phyloP scores from a whole-genome alignment of 2,329 filamentous ascomycete species.

The Ascosphaera aggregata region DNA sequence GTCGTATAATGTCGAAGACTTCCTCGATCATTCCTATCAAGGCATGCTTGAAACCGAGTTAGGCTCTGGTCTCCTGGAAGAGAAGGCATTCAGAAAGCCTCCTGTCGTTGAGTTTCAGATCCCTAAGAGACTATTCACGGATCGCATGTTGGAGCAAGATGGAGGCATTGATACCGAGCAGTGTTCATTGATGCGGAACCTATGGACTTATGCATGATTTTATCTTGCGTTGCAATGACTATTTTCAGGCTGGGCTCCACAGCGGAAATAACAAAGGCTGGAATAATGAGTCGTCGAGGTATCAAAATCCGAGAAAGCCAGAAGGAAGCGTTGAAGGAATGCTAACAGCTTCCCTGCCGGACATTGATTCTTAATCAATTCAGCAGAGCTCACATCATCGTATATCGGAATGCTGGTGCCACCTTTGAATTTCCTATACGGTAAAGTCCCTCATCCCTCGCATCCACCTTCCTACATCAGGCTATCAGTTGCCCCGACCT shows the following conservation, averaged over 20 bases:
- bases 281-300: too few species aligned
- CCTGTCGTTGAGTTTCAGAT: slow-evolving; percentile 90
- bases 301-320: too few species aligned
- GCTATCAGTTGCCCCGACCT: too few species aligned
- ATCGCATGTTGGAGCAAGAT: slow-evolving; percentile 18
- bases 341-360: too few species aligned
- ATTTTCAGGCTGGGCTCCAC: neutral
- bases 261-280: too few species aligned
- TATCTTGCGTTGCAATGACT: neutral
- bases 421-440: too few species aligned
- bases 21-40: slow-evolving; percentile 75
- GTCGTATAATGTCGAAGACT: slow-evolving; percentile 87
- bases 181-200: slow-evolving; percentile 13
- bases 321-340: too few species aligned
- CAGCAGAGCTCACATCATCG: too few species aligned
- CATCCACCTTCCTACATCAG: too few species aligned
- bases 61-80: slow-evolving; percentile 13
- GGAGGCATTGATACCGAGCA: slow-evolving; percentile 16
- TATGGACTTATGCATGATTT: slow-evolving; percentile 16
- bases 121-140: slow-evolving; percentile 53
- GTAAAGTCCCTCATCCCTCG: too few species aligned
- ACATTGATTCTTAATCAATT: too few species aligned
- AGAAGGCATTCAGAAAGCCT: slow-evolving; percentile 60
- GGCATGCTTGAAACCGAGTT: slow-evolving; percentile 62
- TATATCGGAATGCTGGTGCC: too few species aligned